Percentiles rank a stretch among this genome's conserved stretches.
phyloP scores from a whole-genome alignment of 352 stramenopile genomes.

The Chrysophaeum taylorii region DNA sequence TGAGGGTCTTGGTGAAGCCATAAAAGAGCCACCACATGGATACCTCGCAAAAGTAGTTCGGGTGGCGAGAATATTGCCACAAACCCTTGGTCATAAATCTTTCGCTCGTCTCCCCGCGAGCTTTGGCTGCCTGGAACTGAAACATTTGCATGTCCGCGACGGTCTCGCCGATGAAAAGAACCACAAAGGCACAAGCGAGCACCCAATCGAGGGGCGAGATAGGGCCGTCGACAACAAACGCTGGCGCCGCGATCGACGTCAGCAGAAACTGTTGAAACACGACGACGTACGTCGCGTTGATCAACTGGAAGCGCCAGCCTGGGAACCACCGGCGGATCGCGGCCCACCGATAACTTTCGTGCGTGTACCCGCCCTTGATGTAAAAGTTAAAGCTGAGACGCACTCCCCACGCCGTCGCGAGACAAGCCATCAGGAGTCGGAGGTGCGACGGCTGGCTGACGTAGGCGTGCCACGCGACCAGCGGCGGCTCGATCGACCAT shows the following conservation, averaged over 20 bases:
- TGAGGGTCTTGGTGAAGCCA: constrained; percentile 28
- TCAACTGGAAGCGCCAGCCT: neutral
- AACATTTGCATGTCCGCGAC: constrained; percentile 25
- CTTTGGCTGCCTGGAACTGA: neutral
- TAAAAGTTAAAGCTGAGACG: neutral
- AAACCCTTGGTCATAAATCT: constrained; percentile 32
- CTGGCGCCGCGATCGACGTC: neutral
- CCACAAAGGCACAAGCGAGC: constrained; percentile 14
- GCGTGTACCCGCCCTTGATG: neutral
- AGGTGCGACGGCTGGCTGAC: neutral
- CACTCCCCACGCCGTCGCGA: neutral
- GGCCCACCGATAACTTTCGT: neutral
- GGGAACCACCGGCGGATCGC: neutral
- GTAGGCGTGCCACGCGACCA: neutral
- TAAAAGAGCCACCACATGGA: constrained; percentile 37
- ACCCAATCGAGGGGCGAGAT: constrained; percentile 19
- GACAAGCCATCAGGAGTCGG: neutral
- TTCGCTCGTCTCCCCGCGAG: constrained; percentile 16
- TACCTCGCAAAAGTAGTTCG: constrained; percentile 41
- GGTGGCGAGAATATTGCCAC: constrained; percentile 33
- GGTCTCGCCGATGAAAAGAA: constrained; percentile 18
- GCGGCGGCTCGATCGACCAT: neutral
- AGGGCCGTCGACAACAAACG: neutral
- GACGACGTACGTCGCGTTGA: neutral
- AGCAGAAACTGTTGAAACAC: constrained; percentile 2